Conservation (phyloP, 2,329 filamentous ascomycete species). For the Trichoderma semiorbis region DNA sequence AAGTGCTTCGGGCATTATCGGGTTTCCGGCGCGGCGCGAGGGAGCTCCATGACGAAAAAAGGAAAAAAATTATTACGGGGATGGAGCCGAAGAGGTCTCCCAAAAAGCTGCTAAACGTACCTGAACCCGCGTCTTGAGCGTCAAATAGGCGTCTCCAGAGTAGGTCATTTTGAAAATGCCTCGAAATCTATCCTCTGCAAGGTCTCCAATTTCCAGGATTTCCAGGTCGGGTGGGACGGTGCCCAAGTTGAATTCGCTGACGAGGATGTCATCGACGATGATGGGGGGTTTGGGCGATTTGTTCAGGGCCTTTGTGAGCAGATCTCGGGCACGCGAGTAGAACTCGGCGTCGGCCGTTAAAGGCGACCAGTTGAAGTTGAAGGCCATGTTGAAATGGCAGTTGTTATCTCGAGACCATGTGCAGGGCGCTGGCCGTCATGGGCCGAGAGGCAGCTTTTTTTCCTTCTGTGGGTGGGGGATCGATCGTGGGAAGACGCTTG, state of each 20-base stretch:
- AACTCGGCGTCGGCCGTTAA: conserved; percentile 91
- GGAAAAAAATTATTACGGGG: not conserved
- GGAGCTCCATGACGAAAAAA: conserved; percentile 3
- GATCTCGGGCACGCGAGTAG: conserved; percentile 85
- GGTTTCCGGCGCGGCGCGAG: conserved; percentile 18
- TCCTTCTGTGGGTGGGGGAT: conserved; percentile 5
- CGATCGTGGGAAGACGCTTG: conserved; percentile 9
- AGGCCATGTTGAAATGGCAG: conserved; percentile 74
- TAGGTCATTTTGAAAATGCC: conserved; percentile 99
- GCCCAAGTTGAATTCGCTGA: conserved; percentile 95
- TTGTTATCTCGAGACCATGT: conserved; percentile 35
- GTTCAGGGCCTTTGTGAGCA: conserved; percentile 92
- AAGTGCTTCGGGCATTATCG: conserved; percentile 23
- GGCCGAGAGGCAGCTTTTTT: conserved; percentile 11
- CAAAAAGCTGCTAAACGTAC: conserved; percentile 44
- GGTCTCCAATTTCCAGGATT: conserved; percentile 94
- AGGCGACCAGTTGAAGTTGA: conserved; percentile 99
- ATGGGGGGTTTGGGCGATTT: conserved; percentile 97
- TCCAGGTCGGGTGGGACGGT: conserved; percentile 92
- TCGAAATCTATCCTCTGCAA: conserved; percentile 93
- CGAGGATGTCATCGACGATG: conserved; percentile 98
- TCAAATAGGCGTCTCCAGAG: conserved; percentile 90
- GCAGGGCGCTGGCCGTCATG: conserved; percentile 22
- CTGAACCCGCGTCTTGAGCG: conserved; percentile 92
- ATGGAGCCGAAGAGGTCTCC: conserved; percentile 17